Conservation (phyloP, 2,329 filamentous ascomycete genomes). For the Tolypocladium sp. region DNA sequence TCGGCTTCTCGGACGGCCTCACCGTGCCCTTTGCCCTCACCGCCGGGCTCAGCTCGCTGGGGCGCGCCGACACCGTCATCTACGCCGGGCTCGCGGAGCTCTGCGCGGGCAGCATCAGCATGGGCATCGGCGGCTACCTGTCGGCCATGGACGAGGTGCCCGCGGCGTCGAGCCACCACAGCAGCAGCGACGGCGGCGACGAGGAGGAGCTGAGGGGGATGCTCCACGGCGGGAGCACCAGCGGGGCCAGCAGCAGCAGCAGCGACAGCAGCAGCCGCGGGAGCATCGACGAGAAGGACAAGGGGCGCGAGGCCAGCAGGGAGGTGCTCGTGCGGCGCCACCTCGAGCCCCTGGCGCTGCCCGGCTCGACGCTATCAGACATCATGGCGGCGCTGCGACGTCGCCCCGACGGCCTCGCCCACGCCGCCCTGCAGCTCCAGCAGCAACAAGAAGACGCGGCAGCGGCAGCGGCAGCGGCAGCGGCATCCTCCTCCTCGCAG, state of each 20-base stretch:
- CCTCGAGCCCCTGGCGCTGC: constrained; percentile 21
- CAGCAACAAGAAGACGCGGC: background rate
- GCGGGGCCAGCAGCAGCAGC: constrained; percentile 1
- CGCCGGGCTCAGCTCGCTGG: constrained; percentile 55
- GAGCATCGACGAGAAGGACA: constrained; percentile 7
- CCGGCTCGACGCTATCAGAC: constrained; percentile 8
- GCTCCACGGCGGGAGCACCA: constrained; percentile 7
- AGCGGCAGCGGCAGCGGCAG: background rate
- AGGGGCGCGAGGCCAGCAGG: background rate
- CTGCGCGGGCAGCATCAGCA: constrained; percentile 62
- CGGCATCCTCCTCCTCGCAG: constrained; percentile 8
- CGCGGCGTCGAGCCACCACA: background rate
- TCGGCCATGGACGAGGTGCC: constrained; percentile 38
- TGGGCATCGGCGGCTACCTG: constrained; percentile 64
- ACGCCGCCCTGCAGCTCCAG: constrained; percentile 10
- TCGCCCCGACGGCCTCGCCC: constrained; percentile 20
- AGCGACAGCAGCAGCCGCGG: constrained; percentile 1
- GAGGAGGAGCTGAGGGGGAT: constrained; percentile 16
- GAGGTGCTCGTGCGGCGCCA: constrained; percentile 20
- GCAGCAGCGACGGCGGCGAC: constrained; percentile 1
- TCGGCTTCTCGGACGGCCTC: constrained; percentile 65
- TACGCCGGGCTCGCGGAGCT: constrained; percentile 62
- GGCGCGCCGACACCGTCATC: constrained; percentile 52
- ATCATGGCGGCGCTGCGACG: constrained; percentile 16
- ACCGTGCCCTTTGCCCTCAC: constrained; percentile 70